Evolutionary conservation across 2,329 filamentous ascomycete genomes (phyloP).

Genomic region (Calonectria montana): DNA sequence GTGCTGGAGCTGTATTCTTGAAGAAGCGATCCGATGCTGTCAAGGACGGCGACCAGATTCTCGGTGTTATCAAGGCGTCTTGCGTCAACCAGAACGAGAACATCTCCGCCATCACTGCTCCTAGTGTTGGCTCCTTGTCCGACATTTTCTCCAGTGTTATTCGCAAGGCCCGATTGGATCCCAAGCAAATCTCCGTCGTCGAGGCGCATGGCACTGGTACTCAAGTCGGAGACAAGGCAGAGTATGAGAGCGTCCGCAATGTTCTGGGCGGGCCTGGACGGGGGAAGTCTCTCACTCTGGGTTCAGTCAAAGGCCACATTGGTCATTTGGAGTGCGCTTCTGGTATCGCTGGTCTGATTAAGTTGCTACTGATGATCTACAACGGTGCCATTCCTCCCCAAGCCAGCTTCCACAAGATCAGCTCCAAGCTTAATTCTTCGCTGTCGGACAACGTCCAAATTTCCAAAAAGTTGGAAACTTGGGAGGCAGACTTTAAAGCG

Average conservation of each 20-base stretch:
- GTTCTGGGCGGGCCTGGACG: neutral
- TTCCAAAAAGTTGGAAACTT: neutral
- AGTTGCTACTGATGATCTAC: neutral
- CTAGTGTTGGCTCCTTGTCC: neutral
- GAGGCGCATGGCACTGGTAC: neutral
- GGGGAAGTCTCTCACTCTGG: neutral
- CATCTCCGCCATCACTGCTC: constrained; percentile 9
- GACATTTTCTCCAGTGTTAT: neutral
- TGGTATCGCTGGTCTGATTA: neutral
- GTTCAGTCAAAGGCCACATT: neutral
- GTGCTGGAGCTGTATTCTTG: constrained; percentile 55
- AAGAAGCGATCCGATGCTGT: constrained; percentile 61
- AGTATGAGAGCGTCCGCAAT: neutral
- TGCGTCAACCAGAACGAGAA: constrained; percentile 56
- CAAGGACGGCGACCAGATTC: constrained; percentile 57
- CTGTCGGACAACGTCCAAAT: neutral
- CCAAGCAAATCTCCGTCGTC: neutral
- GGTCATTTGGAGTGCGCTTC: neutral
- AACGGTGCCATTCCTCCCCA: neutral
- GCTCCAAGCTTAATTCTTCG: neutral
- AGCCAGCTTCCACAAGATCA: neutral
- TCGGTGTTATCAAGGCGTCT: constrained; percentile 53
- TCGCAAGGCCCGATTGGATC: neutral
- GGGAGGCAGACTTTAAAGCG: neutral
- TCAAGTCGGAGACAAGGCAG: neutral